Percentiles rank a stretch among this genome's conserved stretches.
These are phyloP conservation scores for Trichophyton benhamiae DNA, from an alignment of 2,329 filamentous ascomycete genomes.

Conservation along the genomic window DNA sequence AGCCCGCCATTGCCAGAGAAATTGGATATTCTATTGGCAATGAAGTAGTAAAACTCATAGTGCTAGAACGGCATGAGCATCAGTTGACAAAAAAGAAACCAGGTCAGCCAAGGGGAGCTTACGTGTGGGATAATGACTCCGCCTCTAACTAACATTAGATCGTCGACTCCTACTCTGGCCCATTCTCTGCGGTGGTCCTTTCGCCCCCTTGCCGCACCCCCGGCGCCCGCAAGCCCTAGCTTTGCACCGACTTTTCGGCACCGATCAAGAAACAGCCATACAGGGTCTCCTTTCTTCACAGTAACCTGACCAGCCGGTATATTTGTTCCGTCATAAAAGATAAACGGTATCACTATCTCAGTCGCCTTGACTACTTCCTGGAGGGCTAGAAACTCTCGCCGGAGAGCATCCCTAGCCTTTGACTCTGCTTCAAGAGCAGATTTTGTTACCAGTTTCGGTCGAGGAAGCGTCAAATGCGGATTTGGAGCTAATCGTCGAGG, in stretches of 20 bases:
- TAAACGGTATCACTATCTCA: constrained; percentile 83
- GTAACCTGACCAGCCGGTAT: constrained; percentile 71
- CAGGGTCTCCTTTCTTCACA: constrained; percentile 82
- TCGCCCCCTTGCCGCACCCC: constrained; percentile 32
- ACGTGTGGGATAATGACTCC: constrained; percentile 91
- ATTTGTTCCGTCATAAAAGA: constrained; percentile 93
- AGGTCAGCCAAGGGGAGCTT: constrained; percentile 33
- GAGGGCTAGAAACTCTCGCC: constrained; percentile 67
- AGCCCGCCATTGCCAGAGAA: constrained; percentile 59
- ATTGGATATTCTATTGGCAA: constrained; percentile 59
- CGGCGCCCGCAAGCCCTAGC: constrained; percentile 55
- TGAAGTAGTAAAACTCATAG: constrained; percentile 94
- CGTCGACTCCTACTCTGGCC: constrained; percentile 88
- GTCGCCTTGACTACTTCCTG: constrained; percentile 81
- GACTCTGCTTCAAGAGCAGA: constrained; percentile 66
- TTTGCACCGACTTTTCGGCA: constrained; percentile 84
- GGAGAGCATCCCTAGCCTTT: constrained; percentile 58
- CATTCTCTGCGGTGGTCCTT: constrained; percentile 64
- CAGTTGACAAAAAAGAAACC: constrained; percentile 3
- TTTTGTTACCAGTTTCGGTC: constrained; percentile 67
- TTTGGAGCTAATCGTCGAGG: constrained; percentile 32
- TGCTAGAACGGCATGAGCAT: constrained; percentile 47
- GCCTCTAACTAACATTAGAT: constrained; percentile 82
- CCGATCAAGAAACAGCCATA: constrained; percentile 88
- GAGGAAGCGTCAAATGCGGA: constrained; percentile 29